Percentiles rank a stretch among this genome's conserved stretches.
phyloP scores from a whole-genome alignment of 805 yeast species.

The Clavispora fructus region DNA sequence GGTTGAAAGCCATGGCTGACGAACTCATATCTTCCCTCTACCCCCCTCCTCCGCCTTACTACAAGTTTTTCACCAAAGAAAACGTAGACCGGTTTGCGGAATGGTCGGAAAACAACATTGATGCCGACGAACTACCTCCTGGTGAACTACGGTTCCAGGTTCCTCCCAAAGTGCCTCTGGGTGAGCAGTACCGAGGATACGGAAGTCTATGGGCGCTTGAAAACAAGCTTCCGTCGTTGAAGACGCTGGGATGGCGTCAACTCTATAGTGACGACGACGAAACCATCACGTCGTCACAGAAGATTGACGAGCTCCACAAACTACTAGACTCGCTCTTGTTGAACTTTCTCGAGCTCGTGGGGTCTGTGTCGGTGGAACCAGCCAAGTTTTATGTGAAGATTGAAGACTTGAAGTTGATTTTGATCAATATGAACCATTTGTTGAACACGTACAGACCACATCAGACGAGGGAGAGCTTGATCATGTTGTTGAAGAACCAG shows the following conservation, averaged over 20 bases:
- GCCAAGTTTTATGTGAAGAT: conserved; percentile 52
- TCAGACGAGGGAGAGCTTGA: conserved; percentile 86
- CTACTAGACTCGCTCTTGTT: conserved; percentile 72
- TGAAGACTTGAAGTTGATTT: conserved; percentile 71
- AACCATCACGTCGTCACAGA: conserved; percentile 33
- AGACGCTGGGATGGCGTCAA: conserved; percentile 73
- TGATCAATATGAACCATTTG: conserved; percentile 87
- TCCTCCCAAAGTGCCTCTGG: conserved; percentile 63
- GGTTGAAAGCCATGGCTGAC: conserved; percentile 14
- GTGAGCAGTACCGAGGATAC: conserved; percentile 71
- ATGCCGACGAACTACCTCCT: conserved; percentile 15
- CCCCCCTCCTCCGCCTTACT: conserved; percentile 92
- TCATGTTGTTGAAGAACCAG: conserved; percentile 66
- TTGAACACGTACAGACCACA: conserved; percentile 92
- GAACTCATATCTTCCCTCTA: conserved; percentile 62
- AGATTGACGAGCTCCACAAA: conserved; percentile 72
- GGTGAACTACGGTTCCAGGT: conserved; percentile 52
- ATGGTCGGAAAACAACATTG: conserved; percentile 12
- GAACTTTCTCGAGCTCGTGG: conserved; percentile 78
- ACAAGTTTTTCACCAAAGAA: conserved; percentile 64
- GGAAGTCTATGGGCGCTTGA: conserved; percentile 85
- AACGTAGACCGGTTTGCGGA: conserved; percentile 46
- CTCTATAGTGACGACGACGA: conserved; percentile 48
- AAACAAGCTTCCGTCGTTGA: conserved; percentile 71
- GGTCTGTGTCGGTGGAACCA: conserved; percentile 72